Base-by-base conservation (phyloP, 106 monocot species). In the Platanthera zijinensis region DNA sequence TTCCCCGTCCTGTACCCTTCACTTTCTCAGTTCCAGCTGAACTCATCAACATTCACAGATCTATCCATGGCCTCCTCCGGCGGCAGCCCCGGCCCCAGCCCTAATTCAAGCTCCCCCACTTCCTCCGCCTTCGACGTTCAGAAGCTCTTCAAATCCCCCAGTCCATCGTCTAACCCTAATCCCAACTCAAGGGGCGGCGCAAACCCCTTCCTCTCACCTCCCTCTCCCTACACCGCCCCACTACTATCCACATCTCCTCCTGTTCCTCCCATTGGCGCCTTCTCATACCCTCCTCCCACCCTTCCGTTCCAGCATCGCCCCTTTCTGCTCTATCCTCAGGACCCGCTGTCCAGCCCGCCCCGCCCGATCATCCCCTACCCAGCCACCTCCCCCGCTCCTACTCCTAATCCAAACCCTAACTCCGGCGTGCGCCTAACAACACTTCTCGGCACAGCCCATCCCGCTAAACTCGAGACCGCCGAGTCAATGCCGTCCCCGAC, bases 401-500 rank as follows among this genome's bases (percentile, higher is more conserved):
- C 17, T 63, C 67, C 80, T 50, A 74, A 45, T 54, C 67, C 82
- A 30, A 78, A 52, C 78, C 80, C 89, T 49, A 85, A 84, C 53
- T 32, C 79, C 30, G 96, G 93, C 48, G 91, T 89, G 9, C 87
- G 91, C 63, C 83, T 94, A 54, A 99, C 94, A 94, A 85, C 94
- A 15, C 82, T 94, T 19, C 85, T 99, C 12, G 88, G 86, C 48
- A 82, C 81, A 52, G 28, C 77, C 32, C 47, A 78, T 15, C 76
- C 85, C 1, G 48, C 84, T 18, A 76, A 84, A 4, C 85, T 96
- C 57, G 96, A 93, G 69, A 82, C 96, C 32, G 80, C 83, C 21
- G 83, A 70, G 32, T 93, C 93, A 3, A 82, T 93, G 89, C 90
- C 90, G 2, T 84, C 76, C 25, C 46, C 87, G 9, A 79, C 84